These are phyloP conservation scores for Zasmidium angulare DNA, from an alignment of 2,329 filamentous ascomycete genomes.

Conservation along the genomic window DNA sequence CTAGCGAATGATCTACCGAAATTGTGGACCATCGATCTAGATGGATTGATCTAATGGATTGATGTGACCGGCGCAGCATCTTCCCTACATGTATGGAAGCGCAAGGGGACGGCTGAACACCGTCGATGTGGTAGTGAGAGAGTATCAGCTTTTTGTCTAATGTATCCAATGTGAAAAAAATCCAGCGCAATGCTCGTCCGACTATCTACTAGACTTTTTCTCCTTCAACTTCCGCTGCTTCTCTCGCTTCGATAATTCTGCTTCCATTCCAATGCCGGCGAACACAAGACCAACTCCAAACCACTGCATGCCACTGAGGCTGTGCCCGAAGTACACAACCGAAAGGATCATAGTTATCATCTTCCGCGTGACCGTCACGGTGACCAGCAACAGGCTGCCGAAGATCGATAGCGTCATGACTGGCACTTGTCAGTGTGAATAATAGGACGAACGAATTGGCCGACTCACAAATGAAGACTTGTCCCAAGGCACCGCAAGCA, in stretches of 20 bases:
- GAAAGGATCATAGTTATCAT: slow-evolving; percentile 99
- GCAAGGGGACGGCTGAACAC: too few species aligned
- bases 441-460: neutral
- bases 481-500: slow-evolving; percentile 84
- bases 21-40: too few species aligned
- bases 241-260: slow-evolving; percentile 73
- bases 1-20: neutral
- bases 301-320: slow-evolving; percentile 86
- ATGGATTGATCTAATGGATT: too few species aligned
- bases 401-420: slow-evolving; percentile 77
- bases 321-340: slow-evolving; percentile 91
- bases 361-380: slow-evolving; percentile 95
- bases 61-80: too few species aligned
- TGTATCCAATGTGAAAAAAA: neutral
- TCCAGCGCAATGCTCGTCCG: neutral
- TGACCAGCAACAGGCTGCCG: slow-evolving; percentile 87
- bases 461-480: slow-evolving; percentile 79
- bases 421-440: slow-evolving; percentile 10
- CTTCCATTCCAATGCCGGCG: slow-evolving; percentile 91
- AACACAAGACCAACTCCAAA: slow-evolving; percentile 90
- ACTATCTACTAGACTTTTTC: neutral
- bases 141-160: too few species aligned
- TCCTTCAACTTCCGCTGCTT: slow-evolving; percentile 68
- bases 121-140: too few species aligned
- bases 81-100: too few species aligned